Evolutionary conservation across 169 alveolate species (phyloP), one percentile per base, ranked within the genome.

Genomic region (Babesia bovis): DNA sequence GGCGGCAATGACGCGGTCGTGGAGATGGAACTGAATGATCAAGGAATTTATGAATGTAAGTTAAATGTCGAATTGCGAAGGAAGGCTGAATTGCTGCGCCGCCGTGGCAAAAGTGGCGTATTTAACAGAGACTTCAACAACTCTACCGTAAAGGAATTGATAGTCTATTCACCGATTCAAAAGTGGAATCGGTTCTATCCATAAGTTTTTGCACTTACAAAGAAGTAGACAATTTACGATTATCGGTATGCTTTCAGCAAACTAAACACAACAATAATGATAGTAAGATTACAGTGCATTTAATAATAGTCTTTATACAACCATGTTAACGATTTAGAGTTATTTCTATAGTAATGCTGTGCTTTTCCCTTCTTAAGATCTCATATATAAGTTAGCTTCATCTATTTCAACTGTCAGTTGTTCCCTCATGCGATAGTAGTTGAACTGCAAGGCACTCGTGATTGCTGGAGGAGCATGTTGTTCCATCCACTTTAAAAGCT

Each of bases 331-430:
- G n/a, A n/a, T n/a, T n/a, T n/a, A n/a, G n/a, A n/a, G n/a, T n/a
- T n/a, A n/a, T n/a, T n/a, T n/a, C n/a, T n/a, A n/a, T n/a, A n/a
- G n/a, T n/a, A n/a, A n/a, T n/a, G n/a, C n/a, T n/a, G n/a, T n/a
- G n/a, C n/a, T n/a, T n/a, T n/a, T n/a, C n/a, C n/a, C n/a, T n/a
- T n/a, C n/a, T n/a, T n/a, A n/a, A n/a, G n/a, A 58, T 45, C 21
- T 45, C 73, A 63, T 63, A 50, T 63, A 63, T 6, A 0, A 15
- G 44, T 49, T 63, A 15, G 73, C 73, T 33, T 63, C 73, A 17
- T 63, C 73, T 13, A 63, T 63, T 49, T 63, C 73, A 9, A 12
- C 59, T 21, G 32, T 49, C 60, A 63, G 21, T 47, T 47, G 73
- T 4, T 13, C 33, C 60, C 41, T 4, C n/a, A 55, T 47, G 23